Percentiles rank a stretch among this genome's conserved stretches.
phyloP scores from a whole-genome alignment of 75 land plant genomes.

The Cryptomeria japonica region DNA sequence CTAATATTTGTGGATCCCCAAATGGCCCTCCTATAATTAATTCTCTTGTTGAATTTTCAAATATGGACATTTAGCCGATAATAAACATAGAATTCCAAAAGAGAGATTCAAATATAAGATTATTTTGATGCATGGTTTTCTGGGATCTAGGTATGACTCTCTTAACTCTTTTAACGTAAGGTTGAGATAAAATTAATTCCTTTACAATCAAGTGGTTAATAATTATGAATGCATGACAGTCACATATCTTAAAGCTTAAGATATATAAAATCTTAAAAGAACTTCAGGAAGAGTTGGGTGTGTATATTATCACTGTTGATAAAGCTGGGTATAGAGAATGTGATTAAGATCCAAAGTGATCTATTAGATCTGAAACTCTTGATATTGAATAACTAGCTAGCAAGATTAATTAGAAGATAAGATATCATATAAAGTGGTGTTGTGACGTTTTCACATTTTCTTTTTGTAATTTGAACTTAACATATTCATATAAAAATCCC shows the following conservation, averaged over 20 bases:
- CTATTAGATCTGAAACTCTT: constrained; percentile 52
- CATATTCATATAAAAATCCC: too few relatives aligned
- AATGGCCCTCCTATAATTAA: constrained; percentile 77
- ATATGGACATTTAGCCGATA: constrained; percentile 82
- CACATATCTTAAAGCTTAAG: background rate
- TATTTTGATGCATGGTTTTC: constrained; percentile 67
- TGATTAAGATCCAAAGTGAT: constrained; percentile 69
- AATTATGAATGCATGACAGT: background rate
- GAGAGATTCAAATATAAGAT: constrained; percentile 64
- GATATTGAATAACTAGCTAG: constrained; percentile 88
- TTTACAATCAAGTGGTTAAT: background rate
- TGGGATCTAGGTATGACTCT: constrained; percentile 42
- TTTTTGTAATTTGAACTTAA: too few relatives aligned
- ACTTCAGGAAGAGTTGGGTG: constrained; percentile 48
- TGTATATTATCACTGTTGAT: constrained; percentile 75
- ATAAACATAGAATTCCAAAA: constrained; percentile 66
- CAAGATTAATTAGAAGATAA: too few relatives aligned
- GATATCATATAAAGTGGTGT: too few relatives aligned
- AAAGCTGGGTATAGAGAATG: constrained; percentile 96
- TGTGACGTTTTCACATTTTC: too few relatives aligned
- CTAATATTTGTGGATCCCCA: constrained; percentile 66
- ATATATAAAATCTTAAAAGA: constrained; percentile 36
- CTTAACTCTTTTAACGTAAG: constrained; percentile 30
- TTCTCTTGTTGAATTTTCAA: constrained; percentile 61
- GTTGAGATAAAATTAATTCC: background rate